These are phyloP conservation scores for Hypoxylon perforatum DNA, from an alignment of 495 filamentous ascomycete species.

Conservation along the genomic window DNA sequence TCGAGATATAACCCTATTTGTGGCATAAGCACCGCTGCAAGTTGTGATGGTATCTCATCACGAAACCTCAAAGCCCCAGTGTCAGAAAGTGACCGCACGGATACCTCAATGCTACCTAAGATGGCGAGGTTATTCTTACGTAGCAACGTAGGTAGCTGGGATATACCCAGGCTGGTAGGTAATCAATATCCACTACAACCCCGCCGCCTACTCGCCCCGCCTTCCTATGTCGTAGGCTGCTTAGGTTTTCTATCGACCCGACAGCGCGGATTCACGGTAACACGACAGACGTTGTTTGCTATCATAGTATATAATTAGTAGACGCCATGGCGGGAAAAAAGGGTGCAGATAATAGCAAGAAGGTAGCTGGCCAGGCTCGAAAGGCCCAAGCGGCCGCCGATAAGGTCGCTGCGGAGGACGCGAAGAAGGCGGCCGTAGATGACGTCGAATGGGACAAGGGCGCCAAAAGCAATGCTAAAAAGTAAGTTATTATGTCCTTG, in stretches of 20 bases:
- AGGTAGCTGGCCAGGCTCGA: slow-evolving; percentile 87
- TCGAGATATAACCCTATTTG: too few relatives aligned
- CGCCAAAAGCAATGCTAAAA: slow-evolving; percentile 83
- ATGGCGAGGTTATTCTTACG: too few relatives aligned
- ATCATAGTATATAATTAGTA: neutral
- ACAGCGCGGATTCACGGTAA: neutral
- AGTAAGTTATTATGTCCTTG: slow-evolving; percentile 64
- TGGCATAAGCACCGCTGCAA: too few relatives aligned
- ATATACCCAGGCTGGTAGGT: too few relatives aligned
- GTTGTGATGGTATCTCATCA: too few relatives aligned
- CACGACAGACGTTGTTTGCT: neutral
- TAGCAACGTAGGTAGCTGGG: too few relatives aligned
- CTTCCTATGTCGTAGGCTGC: neutral
- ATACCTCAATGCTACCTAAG: too few relatives aligned
- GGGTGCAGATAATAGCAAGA: slow-evolving; percentile 83
- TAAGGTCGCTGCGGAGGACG: slow-evolving; percentile 77
- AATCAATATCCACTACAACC: neutral
- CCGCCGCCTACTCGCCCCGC: slow-evolving; percentile 15
- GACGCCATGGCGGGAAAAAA: slow-evolving; percentile 71
- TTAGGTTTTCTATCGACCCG: neutral
- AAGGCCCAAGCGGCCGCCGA: slow-evolving; percentile 87
- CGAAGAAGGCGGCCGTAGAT: slow-evolving; percentile 75
- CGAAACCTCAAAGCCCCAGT: too few relatives aligned
- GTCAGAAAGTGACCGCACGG: too few relatives aligned
- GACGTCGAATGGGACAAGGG: slow-evolving; percentile 86